Evolutionary conservation across 2,329 filamentous ascomycete genomes (phyloP).

Genomic region (Uncinocarpus reesii): DNA sequence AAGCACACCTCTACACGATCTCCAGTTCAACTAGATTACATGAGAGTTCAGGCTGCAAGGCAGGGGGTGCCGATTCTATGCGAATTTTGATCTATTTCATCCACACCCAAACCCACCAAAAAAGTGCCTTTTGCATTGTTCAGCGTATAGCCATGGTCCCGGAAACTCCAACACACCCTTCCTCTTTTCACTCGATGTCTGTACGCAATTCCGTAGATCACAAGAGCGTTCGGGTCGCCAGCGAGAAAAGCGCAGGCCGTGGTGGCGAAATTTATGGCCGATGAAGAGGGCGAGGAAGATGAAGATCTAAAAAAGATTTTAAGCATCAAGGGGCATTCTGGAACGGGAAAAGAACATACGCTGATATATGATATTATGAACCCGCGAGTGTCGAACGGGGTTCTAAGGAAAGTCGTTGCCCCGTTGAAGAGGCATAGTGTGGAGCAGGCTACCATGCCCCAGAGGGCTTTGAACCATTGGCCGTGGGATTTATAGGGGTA

Average conservation of each 20-base stretch:
- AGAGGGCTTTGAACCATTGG: conserved; percentile 23
- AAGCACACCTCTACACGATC: too few relatives aligned
- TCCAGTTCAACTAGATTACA: too few relatives aligned
- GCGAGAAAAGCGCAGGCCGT: conserved; percentile 25
- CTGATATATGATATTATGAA: conserved; percentile 36
- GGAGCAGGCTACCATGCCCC: conserved; percentile 19
- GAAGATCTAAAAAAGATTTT: conserved; percentile 22
- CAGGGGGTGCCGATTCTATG: too few relatives aligned
- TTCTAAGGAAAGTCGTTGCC: conserved; percentile 11
- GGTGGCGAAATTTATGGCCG: conserved; percentile 33
- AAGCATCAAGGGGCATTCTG: background rate
- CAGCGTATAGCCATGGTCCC: conserved; percentile 27
- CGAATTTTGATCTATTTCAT: conserved; percentile 29
- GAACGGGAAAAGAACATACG: conserved; percentile 22
- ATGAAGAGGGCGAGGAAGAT: conserved; percentile 31
- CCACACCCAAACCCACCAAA: conserved; percentile 33
- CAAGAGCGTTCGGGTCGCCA: conserved; percentile 31
- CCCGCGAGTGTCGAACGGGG: conserved; percentile 29
- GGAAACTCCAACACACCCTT: conserved; percentile 32
- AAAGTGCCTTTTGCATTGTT: conserved; percentile 25
- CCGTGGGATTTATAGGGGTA: conserved; percentile 25
- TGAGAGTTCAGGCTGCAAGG: too few relatives aligned
- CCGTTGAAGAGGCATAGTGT: conserved; percentile 20
- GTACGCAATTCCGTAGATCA: conserved; percentile 31
- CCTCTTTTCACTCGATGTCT: conserved; percentile 24